Base-by-base conservation (phyloP, 2,329 filamentous ascomycete species). In the Ophiostoma tasmaniense region DNA sequence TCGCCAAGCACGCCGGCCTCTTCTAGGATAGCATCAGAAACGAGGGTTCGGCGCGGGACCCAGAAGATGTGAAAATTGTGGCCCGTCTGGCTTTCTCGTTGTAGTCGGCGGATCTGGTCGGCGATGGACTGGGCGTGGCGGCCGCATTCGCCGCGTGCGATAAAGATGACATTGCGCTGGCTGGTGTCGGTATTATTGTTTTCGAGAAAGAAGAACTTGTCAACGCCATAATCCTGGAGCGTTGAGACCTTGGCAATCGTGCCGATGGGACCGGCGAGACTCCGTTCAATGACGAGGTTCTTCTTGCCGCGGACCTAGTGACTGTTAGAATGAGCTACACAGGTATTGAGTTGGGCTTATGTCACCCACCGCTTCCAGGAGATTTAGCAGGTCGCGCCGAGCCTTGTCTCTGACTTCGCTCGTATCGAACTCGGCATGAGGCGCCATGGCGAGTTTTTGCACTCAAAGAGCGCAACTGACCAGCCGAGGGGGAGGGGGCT, bases 51-150 rank as follows among this genome's bases (percentile, higher is more conserved):
- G 70, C 95, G 88, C 6, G 96, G 94, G 59, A 96, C 91, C 91
- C 95, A 98, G 77, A 97, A 94, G 74, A 99, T 90, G 72, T 93
- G 94, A 77, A 98, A 97, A 75, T 99, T 94, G 85, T 99, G 95
- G 73, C 93, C 91, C 64, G 89, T 91, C 75, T 92, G 90, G 76
- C 90, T 93, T 78, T 95, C 92, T 75, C 90, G 90, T 75, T 94
- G 92, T 70, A 98, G 83, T 71, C 91, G 89, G 78, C 93, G 94
- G 74, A 98, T 93, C 81, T 98, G 93, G 74, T 91, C 94, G 81
- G 95, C 93, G 82, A 98, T 93, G 70, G 87, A 84, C 77, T 92
- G 89, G 68, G 93, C 90, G 76, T 95, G 90, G 73, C 87, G 90
- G 69, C 91, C 89, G 78, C 92, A 94, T 80, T 98, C 95, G 72